Evolutionary conservation across 768 basidiomycete species (phyloP), one percentile per base, ranked within the genome.

Genomic region (Lenzites betulinus): DNA sequence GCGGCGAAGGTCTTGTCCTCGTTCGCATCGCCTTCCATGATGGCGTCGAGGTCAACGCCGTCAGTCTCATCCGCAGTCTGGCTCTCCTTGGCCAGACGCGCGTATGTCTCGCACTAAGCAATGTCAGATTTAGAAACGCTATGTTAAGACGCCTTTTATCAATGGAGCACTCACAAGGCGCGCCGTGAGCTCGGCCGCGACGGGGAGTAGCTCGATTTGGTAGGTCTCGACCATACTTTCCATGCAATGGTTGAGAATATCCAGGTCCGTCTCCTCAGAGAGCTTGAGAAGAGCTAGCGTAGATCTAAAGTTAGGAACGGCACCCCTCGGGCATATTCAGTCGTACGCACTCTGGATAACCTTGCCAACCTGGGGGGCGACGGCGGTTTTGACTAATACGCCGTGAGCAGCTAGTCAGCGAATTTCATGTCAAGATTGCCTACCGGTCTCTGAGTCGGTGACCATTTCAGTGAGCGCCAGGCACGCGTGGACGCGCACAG

Each of bases 181-280:
- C 18, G 84, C 80, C 9, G 90, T 85, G 46, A 96, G 79, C 71
- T 92, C 88, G 35, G 87, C 86, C 16, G 92, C 90, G 42, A 95
- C 93, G 6, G 93, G 93, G 4, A 93, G 76, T 6, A 96, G 77
- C 77, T 95, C 90, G 4, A 84, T 84, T 69, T 90, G 87, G 83
- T 92, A 96, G 42, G 83, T 83, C 64, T 92, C 86, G 16, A 95
- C 93, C 84, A 95, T 88, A 25, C 85, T 83, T 67, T 93, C 90
- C 88, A 93, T 92, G 67, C 88, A 84, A 62, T 78, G 79, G 68
- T 92, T 93, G 56, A 95, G 79, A 49, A 92, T 81, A 70, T 95
- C 93, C 44, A 96, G 76, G 71, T 95, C 93, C 46, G 92, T 93
- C 74, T 95, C 91, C 70, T 94, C 90, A n/a, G 90, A 86, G 44